Evolutionary conservation across 306 rosid genomes (phyloP).

Genomic region (Coriaria nepalensis): DNA sequence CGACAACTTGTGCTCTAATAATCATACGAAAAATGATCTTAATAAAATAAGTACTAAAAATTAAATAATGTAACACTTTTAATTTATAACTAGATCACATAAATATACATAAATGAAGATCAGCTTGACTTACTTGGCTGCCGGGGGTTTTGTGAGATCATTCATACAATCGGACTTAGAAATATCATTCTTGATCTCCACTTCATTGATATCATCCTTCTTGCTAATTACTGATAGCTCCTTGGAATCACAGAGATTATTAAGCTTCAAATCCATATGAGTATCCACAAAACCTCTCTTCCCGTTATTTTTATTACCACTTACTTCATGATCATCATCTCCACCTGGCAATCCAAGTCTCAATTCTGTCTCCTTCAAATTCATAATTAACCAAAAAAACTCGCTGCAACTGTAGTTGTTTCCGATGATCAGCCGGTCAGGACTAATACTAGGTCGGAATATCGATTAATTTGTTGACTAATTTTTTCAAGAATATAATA

Average conservation of each 20-base stretch:
- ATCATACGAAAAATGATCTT: constrained; percentile 1
- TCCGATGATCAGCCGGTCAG: no score
- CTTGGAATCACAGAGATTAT: constrained; percentile 41
- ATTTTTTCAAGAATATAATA: no score
- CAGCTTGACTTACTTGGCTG: constrained; percentile 45
- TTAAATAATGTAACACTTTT: no score
- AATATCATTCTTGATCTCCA: constrained; percentile 14
- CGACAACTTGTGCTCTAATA: constrained; percentile 75
- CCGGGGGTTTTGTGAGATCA: constrained; percentile 41
- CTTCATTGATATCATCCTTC: constrained; percentile 11
- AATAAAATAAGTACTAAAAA: no score
- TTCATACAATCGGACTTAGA: constrained; percentile 11
- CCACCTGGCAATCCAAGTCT: constrained; percentile 71
- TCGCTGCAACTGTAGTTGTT: no score
- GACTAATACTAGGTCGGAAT: no score
- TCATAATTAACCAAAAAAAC: no score
- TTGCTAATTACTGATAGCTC: no score
- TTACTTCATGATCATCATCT: constrained; percentile 5
- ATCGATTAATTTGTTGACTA: no score
- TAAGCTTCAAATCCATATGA: constrained; percentile 91
- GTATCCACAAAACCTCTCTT: constrained; percentile 69
- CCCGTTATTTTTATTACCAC: constrained; percentile 20
- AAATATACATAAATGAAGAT: constrained; percentile 6
- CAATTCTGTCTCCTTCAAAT: no score
- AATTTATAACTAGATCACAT: no score